Base-by-base conservation (phyloP, 2,329 filamentous ascomycete species). In the Emydomyces testavorans region DNA sequence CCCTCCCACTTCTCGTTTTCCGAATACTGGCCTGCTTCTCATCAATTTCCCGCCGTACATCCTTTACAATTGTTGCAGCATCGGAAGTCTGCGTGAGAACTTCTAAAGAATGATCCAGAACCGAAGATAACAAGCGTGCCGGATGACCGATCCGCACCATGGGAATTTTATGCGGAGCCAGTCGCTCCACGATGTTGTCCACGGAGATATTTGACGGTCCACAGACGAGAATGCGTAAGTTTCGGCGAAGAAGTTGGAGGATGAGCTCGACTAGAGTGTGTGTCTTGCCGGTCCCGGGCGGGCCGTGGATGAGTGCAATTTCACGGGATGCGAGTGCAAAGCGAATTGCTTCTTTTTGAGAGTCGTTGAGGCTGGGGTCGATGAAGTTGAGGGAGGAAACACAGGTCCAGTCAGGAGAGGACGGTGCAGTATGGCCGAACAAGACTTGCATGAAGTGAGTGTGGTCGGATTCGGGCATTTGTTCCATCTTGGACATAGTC, bases 151-250 rank as follows among this genome's bases (percentile, higher is more conserved):
- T 77, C 1, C 92, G 83, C 29, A 96, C 77, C 58, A 96, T 87
- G 0, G 87, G 83, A 1, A 95, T 74, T 59, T 87, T 88, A 64
- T 89, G 84, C 0, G 85, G 80, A 1, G 88, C 79, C 1, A 96
- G 76, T 6, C 92, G 80, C 66, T 98, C 92, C 6, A 95, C 89
- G 50, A 98, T 94, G 61, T 98, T 98, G 74, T 98, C 92, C 1
- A 98, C 92, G 0, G 87, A 92, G 57, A 98, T 89, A 62, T 98
- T 98, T 24, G 87, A 94, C 0, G 92, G 92, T 0, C 90, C 92
- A 59, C 92, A 96, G n/a, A 96, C 90, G 1, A 96, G 74, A 8
- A 96, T 73, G 1, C 88, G 79, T 46, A 82, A 75, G 28, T 80
- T 76, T 20, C 78, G 77, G 60, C 81, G 82, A 47, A 93, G 72